Conservation (phyloP, 2,329 filamentous ascomycete genomes). For the Pseudogymnoascus sp. region DNA sequence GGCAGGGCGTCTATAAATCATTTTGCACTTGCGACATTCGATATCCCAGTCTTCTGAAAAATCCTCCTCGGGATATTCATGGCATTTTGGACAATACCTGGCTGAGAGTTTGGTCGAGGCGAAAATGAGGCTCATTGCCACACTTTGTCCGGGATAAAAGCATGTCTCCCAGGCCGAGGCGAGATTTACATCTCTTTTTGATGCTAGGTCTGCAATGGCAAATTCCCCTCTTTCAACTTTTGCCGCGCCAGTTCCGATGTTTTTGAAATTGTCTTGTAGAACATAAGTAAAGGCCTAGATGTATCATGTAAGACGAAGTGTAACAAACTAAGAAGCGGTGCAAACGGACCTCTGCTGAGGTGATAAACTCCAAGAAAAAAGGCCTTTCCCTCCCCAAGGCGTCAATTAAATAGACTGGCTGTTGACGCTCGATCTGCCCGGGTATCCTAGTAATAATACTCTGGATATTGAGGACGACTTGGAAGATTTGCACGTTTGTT, state of each 20-base stretch:
- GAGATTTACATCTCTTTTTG: constrained; percentile 19
- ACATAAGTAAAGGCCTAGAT: constrained; percentile 21
- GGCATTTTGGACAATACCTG: neutral
- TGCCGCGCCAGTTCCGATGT: constrained; percentile 13
- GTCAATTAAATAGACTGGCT: constrained; percentile 28
- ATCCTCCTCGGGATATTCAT: neutral
- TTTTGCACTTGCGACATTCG: neutral
- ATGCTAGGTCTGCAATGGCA: constrained; percentile 21
- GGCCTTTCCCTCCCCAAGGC: constrained; percentile 21
- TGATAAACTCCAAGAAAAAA: constrained; percentile 28
- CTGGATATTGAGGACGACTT: constrained; percentile 21
- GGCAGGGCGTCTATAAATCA: neutral
- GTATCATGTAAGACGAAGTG: neutral
- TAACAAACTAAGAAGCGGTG: neutral
- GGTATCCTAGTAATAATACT: constrained; percentile 20
- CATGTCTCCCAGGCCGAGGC: constrained; percentile 19
- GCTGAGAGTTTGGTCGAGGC: neutral
- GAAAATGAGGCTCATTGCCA: constrained; percentile 28
- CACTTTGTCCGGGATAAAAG: constrained; percentile 27
- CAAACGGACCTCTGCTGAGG: constrained; percentile 18
- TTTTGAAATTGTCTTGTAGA: constrained; percentile 21
- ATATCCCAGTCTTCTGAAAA: neutral
- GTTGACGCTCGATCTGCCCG: constrained; percentile 25
- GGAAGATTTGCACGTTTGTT: constrained; percentile 22
- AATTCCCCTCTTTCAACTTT: constrained; percentile 25